Base-by-base conservation (phyloP, 2,329 filamentous ascomycete species). In the Scorias spongiosa region DNA sequence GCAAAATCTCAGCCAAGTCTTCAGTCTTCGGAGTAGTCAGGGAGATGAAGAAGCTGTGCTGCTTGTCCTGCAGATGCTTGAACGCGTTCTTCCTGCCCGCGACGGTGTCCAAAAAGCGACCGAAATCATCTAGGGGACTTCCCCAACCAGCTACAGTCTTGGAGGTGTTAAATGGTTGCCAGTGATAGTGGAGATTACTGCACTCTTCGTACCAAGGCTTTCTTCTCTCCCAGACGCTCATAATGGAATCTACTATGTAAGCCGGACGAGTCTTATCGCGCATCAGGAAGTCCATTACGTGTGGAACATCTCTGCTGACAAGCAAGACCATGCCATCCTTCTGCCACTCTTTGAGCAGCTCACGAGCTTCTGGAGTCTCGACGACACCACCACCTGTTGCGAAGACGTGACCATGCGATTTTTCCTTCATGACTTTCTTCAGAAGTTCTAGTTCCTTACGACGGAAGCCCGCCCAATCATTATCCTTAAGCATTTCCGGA, bases 381-480 rank as follows among this genome's bases (percentile, higher is more conserved):
- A 98, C 88, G 28, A 98, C 76, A 28, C 91, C 91, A 38, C 91
- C 91, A 43, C 91, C 91, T 52, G 89, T 96, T 1, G 91, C 91
- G 58, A 98, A 87, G 48, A 98, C 75, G 57, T 93, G 71, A 3
- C 82, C 82, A 2, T 72, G 75, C 2, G 83, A 69, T 53, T 84
- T 81, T 44, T 88, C 84, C 43, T 77, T 75, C 59, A 93, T 76
- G 26, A 84, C 75, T 37, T 79, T 76, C 50, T 76, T 74, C 6
- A 98, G 68, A 5, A 95, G 68, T 2, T 75, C 74, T 8, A 89
- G 63, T 60, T 98, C 91, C 17, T 81, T 79, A 20, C 75, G 71
- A 43, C 91, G 76, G 68, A 98, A 98, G 1, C 79, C 83, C 45
- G 86, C 83, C 91, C 91, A 98, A 41, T 91, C 88, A 29, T 60